Conservation (phyloP, 2,329 filamentous ascomycete genomes). For the Diaporthe helianthi region DNA sequence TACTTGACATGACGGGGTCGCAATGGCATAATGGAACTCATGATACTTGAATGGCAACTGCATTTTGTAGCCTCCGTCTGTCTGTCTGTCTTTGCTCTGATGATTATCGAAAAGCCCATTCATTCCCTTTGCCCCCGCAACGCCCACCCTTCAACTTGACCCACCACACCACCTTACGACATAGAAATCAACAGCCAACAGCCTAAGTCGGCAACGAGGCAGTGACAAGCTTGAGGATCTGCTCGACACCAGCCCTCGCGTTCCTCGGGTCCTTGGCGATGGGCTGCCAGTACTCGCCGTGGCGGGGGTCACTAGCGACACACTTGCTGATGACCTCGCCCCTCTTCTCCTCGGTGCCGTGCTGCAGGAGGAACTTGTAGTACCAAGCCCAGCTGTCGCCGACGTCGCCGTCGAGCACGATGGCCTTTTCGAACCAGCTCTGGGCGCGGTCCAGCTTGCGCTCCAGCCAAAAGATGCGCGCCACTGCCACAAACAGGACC, state of each 20-base stretch:
- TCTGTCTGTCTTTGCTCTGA: neutral
- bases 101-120: neutral
- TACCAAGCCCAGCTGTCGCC: conserved; percentile 99
- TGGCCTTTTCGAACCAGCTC: conserved; percentile 96
- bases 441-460: conserved; percentile 91
- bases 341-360: conserved; percentile 93
- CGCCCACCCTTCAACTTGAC: neutral
- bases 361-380: conserved; percentile 88
- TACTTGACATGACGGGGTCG: conserved; percentile 22
- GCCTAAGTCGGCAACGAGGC: conserved; percentile 44
- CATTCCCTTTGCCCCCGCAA: no score
- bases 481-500: conserved; percentile 86
- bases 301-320: conserved; percentile 81
- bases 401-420: conserved; percentile 82
- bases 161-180: no score
- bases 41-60: conserved; percentile 8
- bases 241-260: conserved; percentile 75
- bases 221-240: conserved; percentile 82
- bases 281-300: conserved; percentile 91
- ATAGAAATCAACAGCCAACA: neutral
- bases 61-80: neutral
- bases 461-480: conserved; percentile 95
- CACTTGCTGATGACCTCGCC: conserved; percentile 84
- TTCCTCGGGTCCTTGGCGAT: conserved; percentile 88
- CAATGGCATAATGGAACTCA: conserved; percentile 18